Percentiles rank a stretch among this genome's conserved stretches.
Evolutionary conservation across 176 grass and related monocot species (phyloP).

Genomic region (Tillandsia leiboldiana): DNA sequence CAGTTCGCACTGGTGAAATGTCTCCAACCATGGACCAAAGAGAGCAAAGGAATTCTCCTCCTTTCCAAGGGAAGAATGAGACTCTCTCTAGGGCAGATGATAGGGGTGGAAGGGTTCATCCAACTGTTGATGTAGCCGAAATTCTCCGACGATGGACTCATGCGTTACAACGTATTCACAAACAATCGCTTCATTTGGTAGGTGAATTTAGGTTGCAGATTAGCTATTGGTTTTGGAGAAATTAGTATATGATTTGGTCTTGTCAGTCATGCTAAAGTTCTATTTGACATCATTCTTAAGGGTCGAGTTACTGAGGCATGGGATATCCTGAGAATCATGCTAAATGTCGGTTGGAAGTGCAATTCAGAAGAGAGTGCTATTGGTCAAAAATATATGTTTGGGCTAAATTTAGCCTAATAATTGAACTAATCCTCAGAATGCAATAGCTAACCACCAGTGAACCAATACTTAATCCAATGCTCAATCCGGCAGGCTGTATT

Average conservation of each 20-base stretch:
- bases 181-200: constrained; percentile 98
- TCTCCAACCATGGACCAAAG: constrained; percentile 34
- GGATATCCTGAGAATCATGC: too few relatives aligned
- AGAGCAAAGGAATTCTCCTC: constrained; percentile 35
- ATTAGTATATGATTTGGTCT: too few relatives aligned
- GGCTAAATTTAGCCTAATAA: too few relatives aligned
- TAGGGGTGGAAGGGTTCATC: constrained; percentile 53
- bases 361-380: too few relatives aligned
- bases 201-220: constrained; percentile 17
- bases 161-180: constrained; percentile 99
- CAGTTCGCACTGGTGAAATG: constrained; percentile 43
- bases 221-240: neutral
- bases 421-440: too few relatives aligned
- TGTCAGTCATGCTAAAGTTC: neutral
- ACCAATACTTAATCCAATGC: too few relatives aligned
- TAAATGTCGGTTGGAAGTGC: too few relatives aligned
- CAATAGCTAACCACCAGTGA: too few relatives aligned
- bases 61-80: constrained; percentile 61
- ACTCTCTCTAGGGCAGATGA: constrained; percentile 61
- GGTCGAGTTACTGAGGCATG: too few relatives aligned
- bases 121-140: constrained; percentile 87
- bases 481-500: too few relatives aligned
- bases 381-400: too few relatives aligned
- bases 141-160: constrained; percentile 99
- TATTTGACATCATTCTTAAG: neutral